These are phyloP conservation scores for Fomitopsis schrenkii DNA, from an alignment of 1,284 basidiomycete species.

Conservation along the genomic window DNA sequence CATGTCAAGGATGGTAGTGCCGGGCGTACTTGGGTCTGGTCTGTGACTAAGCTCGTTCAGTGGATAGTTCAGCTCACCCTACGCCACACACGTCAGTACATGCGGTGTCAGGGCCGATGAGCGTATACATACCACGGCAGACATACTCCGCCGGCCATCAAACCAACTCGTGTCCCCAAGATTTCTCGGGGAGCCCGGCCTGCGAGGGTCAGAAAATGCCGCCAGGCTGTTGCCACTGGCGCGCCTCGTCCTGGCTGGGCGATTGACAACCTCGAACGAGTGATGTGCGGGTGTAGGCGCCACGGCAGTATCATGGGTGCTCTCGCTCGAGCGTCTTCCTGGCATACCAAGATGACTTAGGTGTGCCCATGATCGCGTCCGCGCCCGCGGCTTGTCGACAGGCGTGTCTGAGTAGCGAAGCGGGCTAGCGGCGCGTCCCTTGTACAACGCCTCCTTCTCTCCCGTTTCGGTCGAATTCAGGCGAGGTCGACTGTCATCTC, in stretches of 20 bases:
- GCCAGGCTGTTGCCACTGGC: conserved; percentile 45
- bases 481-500: conserved; percentile 18
- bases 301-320: conserved; percentile 16
- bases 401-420: conserved; percentile 9
- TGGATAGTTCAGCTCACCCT: conserved; percentile 70
- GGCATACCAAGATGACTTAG: conserved; percentile 19
- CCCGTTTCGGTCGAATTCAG: conserved; percentile 38
- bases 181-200: conserved; percentile 41
- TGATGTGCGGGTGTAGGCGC: conserved; percentile 31
- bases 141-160: conserved; percentile 62
- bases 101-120: conserved; percentile 12
- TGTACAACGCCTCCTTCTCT: conserved; percentile 41
- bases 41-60: conserved; percentile 42
- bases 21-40: conserved; percentile 44
- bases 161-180: conserved; percentile 74
- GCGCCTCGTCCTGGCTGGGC: conserved; percentile 47
- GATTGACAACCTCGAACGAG: conserved; percentile 70
- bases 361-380: conserved; percentile 22
- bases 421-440: conserved; percentile 24
- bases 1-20: conserved; percentile 40
- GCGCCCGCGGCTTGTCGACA: conserved; percentile 11
- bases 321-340: conserved; percentile 25
- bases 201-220: conserved; percentile 34
- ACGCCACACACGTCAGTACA: conserved; percentile 11
- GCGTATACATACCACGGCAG: conserved; percentile 52